These are phyloP conservation scores for Oryza australiensis DNA, from an alignment of 176 grass and related monocot species.

Conservation along the genomic window DNA sequence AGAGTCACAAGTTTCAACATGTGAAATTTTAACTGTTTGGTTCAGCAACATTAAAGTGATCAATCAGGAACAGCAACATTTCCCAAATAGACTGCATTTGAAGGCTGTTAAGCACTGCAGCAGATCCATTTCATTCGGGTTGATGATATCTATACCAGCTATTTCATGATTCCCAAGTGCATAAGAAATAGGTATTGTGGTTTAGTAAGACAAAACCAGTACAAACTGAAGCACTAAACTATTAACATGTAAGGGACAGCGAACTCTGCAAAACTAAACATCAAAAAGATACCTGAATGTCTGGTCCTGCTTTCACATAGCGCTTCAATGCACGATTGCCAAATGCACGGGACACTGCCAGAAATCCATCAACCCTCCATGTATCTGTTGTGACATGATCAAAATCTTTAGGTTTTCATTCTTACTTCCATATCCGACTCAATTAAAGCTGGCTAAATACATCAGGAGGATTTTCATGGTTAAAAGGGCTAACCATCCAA, in stretches of 20 bases:
- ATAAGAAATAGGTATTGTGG: neutral
- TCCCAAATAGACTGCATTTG: neutral
- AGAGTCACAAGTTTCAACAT: neutral
- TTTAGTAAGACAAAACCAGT: slow-evolving; percentile 1
- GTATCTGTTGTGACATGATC: slow-evolving; percentile 55
- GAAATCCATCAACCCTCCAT: slow-evolving; percentile 73
- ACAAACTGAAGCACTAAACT: neutral
- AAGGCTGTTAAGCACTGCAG: neutral
- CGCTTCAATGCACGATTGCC: slow-evolving; percentile 70
- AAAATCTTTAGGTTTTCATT: neutral
- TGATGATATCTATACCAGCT: neutral
- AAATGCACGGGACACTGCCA: slow-evolving; percentile 95
- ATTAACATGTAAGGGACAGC: neutral
- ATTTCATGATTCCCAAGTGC: slow-evolving; percentile 9
- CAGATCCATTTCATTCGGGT: neutral
- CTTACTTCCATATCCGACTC: slow-evolving; percentile 3
- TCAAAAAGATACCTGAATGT: slow-evolving; percentile 71
- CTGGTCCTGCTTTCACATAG: slow-evolving; percentile 76
- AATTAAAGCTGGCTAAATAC: slow-evolving; percentile 6
- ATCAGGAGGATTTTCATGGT: neutral
- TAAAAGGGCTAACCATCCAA: slow-evolving; percentile 62
- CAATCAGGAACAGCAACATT: neutral
- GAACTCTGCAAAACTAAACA: slow-evolving; percentile 8
- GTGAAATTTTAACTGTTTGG: slow-evolving; percentile 8
- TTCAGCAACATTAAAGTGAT: neutral